A percentile compares a stretch with the other conserved stretches of the same genome.
phyloP scores from a whole-genome alignment of 2,329 filamentous ascomycete genomes.

The Botrytis porri region DNA sequence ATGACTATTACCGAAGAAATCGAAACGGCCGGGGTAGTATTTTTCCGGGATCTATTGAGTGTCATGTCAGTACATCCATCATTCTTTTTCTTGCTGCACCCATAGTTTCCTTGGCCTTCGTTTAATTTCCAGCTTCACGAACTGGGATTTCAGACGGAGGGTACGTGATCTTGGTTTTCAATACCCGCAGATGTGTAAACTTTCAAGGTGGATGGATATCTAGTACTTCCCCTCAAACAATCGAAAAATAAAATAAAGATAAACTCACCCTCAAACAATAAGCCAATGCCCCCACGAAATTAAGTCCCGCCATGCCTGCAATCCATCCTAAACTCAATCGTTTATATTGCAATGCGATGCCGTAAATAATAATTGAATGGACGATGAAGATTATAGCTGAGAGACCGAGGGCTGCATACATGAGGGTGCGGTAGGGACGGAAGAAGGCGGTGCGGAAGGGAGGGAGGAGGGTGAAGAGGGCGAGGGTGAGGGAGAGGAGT shows the following conservation, averaged over 20 bases:
- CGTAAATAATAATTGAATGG: conserved; percentile 29
- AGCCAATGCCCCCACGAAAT: conserved; percentile 24
- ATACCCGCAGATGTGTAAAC: neutral
- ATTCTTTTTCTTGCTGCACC: no score
- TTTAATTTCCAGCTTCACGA: no score
- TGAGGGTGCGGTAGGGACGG: conserved; percentile 28
- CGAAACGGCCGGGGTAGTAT: conserved; percentile 28
- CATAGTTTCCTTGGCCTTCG: no score
- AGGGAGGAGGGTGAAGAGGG: conserved; percentile 33
- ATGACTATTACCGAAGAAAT: conserved; percentile 35
- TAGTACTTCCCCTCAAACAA: no score
- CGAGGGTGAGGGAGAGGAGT: neutral
- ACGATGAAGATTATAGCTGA: conserved; percentile 33
- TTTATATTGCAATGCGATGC: conserved; percentile 25
- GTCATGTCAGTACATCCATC: neutral
- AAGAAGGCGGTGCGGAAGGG: conserved; percentile 25
- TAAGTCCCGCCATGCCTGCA: conserved; percentile 20
- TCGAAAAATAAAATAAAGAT: no score
- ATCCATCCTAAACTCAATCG: conserved; percentile 27
- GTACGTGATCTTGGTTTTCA: no score
- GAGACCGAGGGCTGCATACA: conserved; percentile 32
- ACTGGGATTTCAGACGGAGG: no score
- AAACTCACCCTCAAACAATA: conserved; percentile 22
- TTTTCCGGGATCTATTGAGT: conserved; percentile 33
- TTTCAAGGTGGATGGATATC: no score